Percentiles rank a stretch among this genome's conserved stretches.
These are phyloP conservation scores for Chlamydomonas reinhardtii DNA, from an alignment of 163 green algal species.

Conservation along the genomic window DNA sequence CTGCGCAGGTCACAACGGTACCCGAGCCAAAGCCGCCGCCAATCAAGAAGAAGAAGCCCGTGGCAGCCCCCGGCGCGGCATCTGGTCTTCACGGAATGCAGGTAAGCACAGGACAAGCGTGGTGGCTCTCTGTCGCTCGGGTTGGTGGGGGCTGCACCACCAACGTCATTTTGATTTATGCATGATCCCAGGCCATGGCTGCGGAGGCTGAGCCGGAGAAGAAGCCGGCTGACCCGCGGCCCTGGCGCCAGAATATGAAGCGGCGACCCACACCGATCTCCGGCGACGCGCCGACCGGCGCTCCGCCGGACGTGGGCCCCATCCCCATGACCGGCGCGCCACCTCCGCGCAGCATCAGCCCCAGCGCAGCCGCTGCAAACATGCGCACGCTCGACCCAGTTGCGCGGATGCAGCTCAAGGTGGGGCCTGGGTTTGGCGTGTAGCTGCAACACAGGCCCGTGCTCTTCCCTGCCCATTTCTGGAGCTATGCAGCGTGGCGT, in stretches of 20 bases:
- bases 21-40: not conserved
- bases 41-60: constrained; percentile 11
- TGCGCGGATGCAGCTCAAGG: constrained; percentile 21
- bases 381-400: constrained; percentile 24
- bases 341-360: constrained; percentile 35
- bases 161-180: too few species aligned
- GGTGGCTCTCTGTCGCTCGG: too few species aligned
- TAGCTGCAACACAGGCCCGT: too few species aligned
- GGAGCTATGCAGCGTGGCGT: too few species aligned
- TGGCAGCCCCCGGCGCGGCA: not conserved
- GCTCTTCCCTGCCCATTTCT: too few species aligned
- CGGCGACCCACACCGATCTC: not conserved
- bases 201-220: not conserved
- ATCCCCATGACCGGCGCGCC: not conserved
- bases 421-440: not conserved
- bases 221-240: constrained; percentile 18
- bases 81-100: constrained; percentile 26
- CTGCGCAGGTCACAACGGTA: constrained; percentile 1
- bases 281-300: not conserved
- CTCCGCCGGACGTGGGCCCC: not conserved
- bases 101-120: not conserved
- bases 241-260: constrained; percentile 46
- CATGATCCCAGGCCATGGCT: not conserved
- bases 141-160: too few species aligned
- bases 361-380: constrained; percentile 8